These are phyloP conservation scores for Wickerhamomyces chambardii DNA, from an alignment of 805 yeast genomes.

Conservation along the genomic window DNA sequence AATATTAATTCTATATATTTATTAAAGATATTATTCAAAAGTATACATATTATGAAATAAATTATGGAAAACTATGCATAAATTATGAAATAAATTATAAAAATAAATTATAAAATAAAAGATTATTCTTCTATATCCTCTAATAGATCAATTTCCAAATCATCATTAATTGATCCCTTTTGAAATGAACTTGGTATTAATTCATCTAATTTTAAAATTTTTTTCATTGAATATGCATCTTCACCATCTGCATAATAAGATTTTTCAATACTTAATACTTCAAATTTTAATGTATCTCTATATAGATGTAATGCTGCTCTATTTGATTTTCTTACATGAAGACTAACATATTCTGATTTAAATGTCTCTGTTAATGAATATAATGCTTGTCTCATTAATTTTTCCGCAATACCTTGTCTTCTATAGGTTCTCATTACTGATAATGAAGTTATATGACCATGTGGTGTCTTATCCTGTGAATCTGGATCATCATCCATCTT, in stretches of 20 bases:
- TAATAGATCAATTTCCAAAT: conserved; percentile 38
- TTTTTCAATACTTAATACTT: conserved; percentile 72
- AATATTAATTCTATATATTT: no score
- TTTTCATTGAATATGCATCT: conserved; percentile 94
- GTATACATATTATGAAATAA: no score
- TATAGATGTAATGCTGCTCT: conserved; percentile 91
- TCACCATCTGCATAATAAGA: conserved; percentile 96
- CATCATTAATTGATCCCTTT: conserved; percentile 41
- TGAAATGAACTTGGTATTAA: conserved; percentile 51
- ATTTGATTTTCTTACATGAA: conserved; percentile 91
- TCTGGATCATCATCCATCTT: conserved; percentile 95
- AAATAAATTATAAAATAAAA: no score
- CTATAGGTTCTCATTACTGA: conserved; percentile 95
- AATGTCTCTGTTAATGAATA: conserved; percentile 76
- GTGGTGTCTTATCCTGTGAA: conserved; percentile 58
- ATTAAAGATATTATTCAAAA: no score
- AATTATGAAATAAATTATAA: no score
- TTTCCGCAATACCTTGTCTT: conserved; percentile 91
- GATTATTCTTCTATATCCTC: conserved; percentile 20
- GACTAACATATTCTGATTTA: conserved; percentile 72
- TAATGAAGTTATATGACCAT: conserved; percentile 91
- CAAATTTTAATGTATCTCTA: conserved; percentile 76
- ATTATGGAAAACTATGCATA: no score
- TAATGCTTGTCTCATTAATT: conserved; percentile 77
- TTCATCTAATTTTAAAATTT: conserved; percentile 50